Percentiles rank a stretch among this genome's conserved stretches.
Evolutionary conservation across 768 basidiomycete species (phyloP).

Genomic region (Naematelia aurantialba): DNA sequence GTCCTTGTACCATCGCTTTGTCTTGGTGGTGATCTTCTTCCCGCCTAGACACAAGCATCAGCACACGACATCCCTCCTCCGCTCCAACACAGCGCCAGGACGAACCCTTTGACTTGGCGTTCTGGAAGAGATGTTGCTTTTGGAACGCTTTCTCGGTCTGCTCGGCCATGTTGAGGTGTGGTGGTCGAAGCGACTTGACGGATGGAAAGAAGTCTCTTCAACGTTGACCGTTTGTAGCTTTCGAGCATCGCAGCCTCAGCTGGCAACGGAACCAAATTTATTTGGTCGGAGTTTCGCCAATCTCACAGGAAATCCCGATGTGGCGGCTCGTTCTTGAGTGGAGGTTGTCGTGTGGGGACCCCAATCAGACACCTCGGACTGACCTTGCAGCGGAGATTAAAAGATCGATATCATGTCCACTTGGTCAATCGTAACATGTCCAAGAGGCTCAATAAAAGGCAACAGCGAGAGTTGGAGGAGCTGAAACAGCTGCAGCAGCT

Average conservation of each 20-base stretch:
- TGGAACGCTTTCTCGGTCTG: constrained; percentile 97
- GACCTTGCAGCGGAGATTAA: too few species aligned
- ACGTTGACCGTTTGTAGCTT: background rate
- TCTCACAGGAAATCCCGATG: background rate
- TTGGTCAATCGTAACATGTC: too few species aligned
- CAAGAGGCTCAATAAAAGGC: constrained; percentile 65
- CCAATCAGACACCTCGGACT: too few species aligned
- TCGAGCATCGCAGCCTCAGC: background rate
- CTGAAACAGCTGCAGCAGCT: constrained; percentile 55
- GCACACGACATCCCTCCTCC: background rate
- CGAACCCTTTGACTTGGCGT: constrained; percentile 77
- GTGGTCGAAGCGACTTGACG: constrained; percentile 9
- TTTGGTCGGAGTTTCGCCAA: constrained; percentile 11
- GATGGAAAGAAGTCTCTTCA: background rate
- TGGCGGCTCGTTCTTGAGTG: background rate
- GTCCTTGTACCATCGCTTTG: constrained; percentile 99
- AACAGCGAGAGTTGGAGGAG: constrained; percentile 80
- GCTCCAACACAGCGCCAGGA: background rate
- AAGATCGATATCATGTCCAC: too few species aligned
- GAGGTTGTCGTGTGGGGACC: background rate
- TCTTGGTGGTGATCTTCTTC: constrained; percentile 89
- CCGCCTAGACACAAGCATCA: constrained; percentile 56
- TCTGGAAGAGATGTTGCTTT: constrained; percentile 97
- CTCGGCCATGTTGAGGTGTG: constrained; percentile 50
- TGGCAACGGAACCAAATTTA: constrained; percentile 3